Conservation (phyloP, 306 rosid species). For the Trifolium dubium region DNA sequence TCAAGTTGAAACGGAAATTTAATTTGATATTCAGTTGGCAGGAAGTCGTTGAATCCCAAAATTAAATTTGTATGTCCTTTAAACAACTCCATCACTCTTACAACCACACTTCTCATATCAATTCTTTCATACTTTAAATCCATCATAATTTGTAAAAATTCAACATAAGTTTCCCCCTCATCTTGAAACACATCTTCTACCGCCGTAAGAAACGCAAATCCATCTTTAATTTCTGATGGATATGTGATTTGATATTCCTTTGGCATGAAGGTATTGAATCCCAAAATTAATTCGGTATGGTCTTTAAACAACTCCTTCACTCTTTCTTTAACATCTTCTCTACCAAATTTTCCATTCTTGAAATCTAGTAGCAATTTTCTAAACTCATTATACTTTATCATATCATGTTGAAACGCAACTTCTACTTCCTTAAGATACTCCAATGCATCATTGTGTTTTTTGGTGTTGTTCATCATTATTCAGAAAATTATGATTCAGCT, state of each 20-base stretch:
- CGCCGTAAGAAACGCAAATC: neutral
- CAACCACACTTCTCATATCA: neutral
- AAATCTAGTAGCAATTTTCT: constrained; percentile 89
- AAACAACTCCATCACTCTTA: neutral
- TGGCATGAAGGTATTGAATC: constrained; percentile 91
- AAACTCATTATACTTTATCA: constrained; percentile 78
- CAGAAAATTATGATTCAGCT: too few relatives aligned
- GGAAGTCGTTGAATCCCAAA: neutral
- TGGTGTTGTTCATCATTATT: too few relatives aligned
- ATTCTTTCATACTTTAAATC: neutral
- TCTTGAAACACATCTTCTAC: neutral
- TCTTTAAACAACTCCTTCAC: constrained; percentile 47
- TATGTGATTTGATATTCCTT: constrained; percentile 84
- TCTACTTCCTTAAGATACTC: neutral
- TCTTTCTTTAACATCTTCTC: constrained; percentile 67
- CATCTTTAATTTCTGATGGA: constrained; percentile 29
- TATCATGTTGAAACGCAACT: constrained; percentile 58
- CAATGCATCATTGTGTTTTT: neutral
- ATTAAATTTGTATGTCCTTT: neutral
- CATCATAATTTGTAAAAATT: neutral
- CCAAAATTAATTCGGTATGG: constrained; percentile 74
- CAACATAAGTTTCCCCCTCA: neutral
- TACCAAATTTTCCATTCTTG: constrained; percentile 63
- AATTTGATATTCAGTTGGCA: neutral
- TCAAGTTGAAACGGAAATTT: neutral